Base-by-base conservation (phyloP, 2,329 filamentous ascomycete genomes). In the Calycina marina region DNA sequence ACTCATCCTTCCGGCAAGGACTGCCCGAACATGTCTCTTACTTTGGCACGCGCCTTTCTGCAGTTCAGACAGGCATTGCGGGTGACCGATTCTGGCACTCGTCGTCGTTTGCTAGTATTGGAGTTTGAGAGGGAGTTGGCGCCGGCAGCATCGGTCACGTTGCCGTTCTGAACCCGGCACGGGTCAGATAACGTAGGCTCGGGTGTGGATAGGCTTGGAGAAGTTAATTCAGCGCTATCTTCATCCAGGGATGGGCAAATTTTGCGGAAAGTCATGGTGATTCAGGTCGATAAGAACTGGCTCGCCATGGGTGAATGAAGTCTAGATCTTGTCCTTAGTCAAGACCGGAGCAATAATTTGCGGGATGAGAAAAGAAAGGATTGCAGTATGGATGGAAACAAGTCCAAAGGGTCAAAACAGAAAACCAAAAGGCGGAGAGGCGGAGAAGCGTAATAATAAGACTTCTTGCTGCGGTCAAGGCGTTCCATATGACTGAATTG, bases 41-140 rank as follows among this genome's bases (percentile, higher is more conserved):
- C 53, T 44, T 56, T 56, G 15, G 52, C 45, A 36, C 52, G 44
- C 12, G 52, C 51, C 30, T 53, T 53, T 34, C 53, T 55, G 37
- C 52, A 55, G 17, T 47, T 51, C 10, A 46, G 35, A 34, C 52
- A 55, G n/a, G 52, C 52, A 45, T 54, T 55, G 11, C 44, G 43
- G 30, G 52, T 54, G 1, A 54, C 46, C 5, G 42, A 48, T 13
- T 49, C 49, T n/a, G 51, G 50, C 6, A 49, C 49, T 35, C 49
- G 41, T 36, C 52, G 42, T 32, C 44, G 45, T 40, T 51, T 51
- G 13, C 45, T 42, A 14, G 38, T 40, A 27, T n/a, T n/a, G n/a
- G n/a, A n/a, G n/a, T n/a, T n/a, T n/a, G n/a, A n/a, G n/a, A n/a
- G n/a, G n/a, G 38, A 34, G 26, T 15, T 22, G 25, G 30, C 39